phyloP scores from a whole-genome alignment of 2,329 filamentous ascomycete genomes.

The Camillea tinctor region DNA sequence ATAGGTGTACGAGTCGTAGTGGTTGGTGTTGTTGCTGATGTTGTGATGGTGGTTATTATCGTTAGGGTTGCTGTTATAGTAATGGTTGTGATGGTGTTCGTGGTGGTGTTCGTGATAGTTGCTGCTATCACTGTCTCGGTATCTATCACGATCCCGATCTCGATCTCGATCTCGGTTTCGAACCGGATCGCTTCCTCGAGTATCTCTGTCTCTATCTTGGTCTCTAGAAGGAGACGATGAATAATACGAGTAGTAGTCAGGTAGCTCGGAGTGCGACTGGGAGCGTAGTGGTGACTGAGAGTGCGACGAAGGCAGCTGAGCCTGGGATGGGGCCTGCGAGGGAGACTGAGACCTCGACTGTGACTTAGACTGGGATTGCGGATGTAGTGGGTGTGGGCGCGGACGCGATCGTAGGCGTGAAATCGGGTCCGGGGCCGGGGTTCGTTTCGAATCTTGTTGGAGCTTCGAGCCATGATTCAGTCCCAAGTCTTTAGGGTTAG shows the following conservation, averaged over 20 bases:
- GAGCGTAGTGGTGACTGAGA: background rate
- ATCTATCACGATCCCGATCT: background rate
- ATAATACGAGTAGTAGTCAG: background rate
- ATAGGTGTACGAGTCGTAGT: slow-evolving; percentile 8
- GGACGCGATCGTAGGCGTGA: slow-evolving; percentile 4
- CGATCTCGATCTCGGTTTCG: too few species aligned
- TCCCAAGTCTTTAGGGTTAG: background rate
- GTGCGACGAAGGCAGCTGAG: background rate
- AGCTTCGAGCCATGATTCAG: background rate
- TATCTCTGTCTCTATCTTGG: too few species aligned
- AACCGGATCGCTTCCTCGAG: too few species aligned
- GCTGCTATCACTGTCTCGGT: slow-evolving; percentile 4
- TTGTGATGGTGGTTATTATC: slow-evolving; percentile 15
- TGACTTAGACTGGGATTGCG: background rate
- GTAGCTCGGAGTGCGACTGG: background rate
- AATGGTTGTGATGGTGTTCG: slow-evolving; percentile 12
- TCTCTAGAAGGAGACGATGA: too few species aligned
- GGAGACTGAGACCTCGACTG: background rate
- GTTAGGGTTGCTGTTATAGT: slow-evolving; percentile 16
- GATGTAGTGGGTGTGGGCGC: background rate
- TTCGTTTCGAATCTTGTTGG: slow-evolving; percentile 24
- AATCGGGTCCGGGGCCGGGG: slow-evolving; percentile 17
- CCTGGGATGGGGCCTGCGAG: background rate
- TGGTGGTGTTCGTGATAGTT: slow-evolving; percentile 15
- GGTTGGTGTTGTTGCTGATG: slow-evolving; percentile 6